phyloP scores from a whole-genome alignment of 2,329 filamentous ascomycete species.

The Thielaviopsis punctulata region DNA sequence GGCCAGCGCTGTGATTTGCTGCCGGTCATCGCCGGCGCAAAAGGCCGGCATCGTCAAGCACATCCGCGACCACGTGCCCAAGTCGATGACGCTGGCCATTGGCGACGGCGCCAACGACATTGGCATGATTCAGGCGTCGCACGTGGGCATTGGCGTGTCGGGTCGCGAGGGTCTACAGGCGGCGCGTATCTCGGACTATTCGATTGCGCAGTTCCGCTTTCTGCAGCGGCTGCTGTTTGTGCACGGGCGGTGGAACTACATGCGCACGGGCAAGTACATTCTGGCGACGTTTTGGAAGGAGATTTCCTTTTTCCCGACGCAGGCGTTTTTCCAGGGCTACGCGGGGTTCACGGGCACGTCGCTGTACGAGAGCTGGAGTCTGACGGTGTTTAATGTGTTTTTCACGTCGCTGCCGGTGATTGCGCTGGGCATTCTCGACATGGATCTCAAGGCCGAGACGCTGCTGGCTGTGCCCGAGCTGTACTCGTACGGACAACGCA shows the following conservation, averaged over 20 bases:
- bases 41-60: constrained; percentile 97
- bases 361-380: constrained; percentile 97
- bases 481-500: constrained; percentile 83
- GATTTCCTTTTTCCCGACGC: constrained; percentile 94
- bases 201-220: constrained; percentile 90
- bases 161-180: constrained; percentile 94
- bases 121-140: constrained; percentile 98
- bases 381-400: constrained; percentile 99
- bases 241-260: constrained; percentile 94
- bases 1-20: constrained; percentile 98
- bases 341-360: constrained; percentile 97
- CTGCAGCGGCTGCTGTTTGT: constrained; percentile 86
- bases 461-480: constrained; percentile 92
- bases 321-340: too few relatives aligned
- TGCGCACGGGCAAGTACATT: constrained; percentile 91
- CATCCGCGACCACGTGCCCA: constrained; percentile 79
- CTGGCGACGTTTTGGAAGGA: constrained; percentile 99
- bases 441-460: constrained; percentile 86
- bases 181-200: constrained; percentile 84
- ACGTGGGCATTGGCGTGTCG: constrained; percentile 94
- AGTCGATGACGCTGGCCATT: constrained; percentile 84
- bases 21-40: constrained; percentile 88
- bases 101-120: constrained; percentile 97
- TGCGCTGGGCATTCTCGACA: constrained; percentile 89
- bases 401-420: constrained; percentile 90